phyloP scores from a whole-genome alignment of 441 rosid genomes.

The Isatis lusitanica region DNA sequence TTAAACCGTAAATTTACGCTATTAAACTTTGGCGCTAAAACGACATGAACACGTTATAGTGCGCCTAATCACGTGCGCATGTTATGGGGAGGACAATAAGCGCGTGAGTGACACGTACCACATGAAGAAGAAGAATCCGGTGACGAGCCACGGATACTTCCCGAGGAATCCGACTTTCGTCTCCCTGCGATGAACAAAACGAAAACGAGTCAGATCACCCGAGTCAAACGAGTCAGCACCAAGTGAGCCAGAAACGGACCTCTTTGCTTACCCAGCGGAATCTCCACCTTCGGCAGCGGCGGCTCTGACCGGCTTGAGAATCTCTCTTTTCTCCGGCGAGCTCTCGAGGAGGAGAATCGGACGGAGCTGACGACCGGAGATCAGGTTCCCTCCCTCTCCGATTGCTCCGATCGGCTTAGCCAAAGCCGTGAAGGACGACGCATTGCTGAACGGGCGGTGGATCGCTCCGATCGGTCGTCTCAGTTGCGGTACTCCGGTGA shows the following conservation, averaged over 20 bases:
- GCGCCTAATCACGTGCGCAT: constrained; percentile 9
- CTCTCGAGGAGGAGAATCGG: constrained; percentile 61
- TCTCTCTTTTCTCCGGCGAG: constrained; percentile 36
- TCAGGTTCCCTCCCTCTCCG: constrained; percentile 69
- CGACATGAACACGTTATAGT: background rate
- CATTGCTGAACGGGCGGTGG: constrained; percentile 26
- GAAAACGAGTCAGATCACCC: constrained; percentile 29
- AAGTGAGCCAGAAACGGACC: constrained; percentile 49
- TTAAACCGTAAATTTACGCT: background rate
- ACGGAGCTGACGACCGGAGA: constrained; percentile 83
- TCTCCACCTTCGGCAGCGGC: constrained; percentile 80
- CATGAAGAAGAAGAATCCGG: constrained; percentile 97
- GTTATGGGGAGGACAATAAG: constrained; percentile 11
- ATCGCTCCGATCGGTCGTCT: constrained; percentile 45
- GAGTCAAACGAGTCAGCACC: constrained; percentile 40
- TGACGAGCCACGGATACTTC: constrained; percentile 73
- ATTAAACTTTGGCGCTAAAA: constrained; percentile 8
- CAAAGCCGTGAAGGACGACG: constrained; percentile 11
- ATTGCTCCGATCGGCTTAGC: constrained; percentile 58
- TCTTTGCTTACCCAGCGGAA: constrained; percentile 95
- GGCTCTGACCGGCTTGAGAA: constrained; percentile 50
- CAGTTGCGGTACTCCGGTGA: constrained; percentile 47
- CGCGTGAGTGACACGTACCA: constrained; percentile 51
- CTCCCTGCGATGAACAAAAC: constrained; percentile 44
- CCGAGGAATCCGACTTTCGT: constrained; percentile 65